Evolutionary conservation across 345 rosid species (phyloP), one percentile per base, ranked within the genome.

Genomic region (Corchorus olitorius): DNA sequence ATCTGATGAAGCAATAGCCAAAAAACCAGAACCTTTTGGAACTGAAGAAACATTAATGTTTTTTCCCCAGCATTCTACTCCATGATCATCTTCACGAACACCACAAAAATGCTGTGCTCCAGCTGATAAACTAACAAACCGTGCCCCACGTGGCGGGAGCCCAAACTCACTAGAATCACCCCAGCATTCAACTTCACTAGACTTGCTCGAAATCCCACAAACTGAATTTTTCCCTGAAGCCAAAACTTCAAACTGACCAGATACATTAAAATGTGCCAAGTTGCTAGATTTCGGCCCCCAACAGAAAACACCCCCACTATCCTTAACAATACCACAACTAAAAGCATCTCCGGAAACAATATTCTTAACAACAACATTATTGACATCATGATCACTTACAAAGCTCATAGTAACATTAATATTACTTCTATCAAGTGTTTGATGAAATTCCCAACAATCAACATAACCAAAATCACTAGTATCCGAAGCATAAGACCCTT

Each of bases 341-440:
- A 90, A 93, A 6, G 94, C 98, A 61, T 92, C 97, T 41, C 99
- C 99, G 65, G 94, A 86, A n/a, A 91, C 98, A 70, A 96, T 81
- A 75, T 77, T 84, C 27, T 82, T 85, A 75, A 93, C 88, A 49
- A 86, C 83, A 73, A 86, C 87, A 76, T 72, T 89, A 65, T 82
- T 77, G 43, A 89, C 77, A 35, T 85, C 81, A 76, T 88, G 84
- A 73, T 83, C 87, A 77, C 81, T 81, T 4, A 75, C 75, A 76
- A 80, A 70, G 68, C 34, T 37, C n/a, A 50, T 37, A 22, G 58
- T 50, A 37, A 33, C 49, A 74, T 70, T 50, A 37, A 33, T 41
- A 74, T 70, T 72, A 50, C 15, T 56, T 73, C 65, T 65, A 64
- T 49, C 80, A 79, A 64, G 48, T 59, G 75, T n/a, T 45, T 39